Evolutionary conservation across 2,329 filamentous ascomycete genomes (phyloP).

Genomic region (Neopestalotiopsis sp.): DNA sequence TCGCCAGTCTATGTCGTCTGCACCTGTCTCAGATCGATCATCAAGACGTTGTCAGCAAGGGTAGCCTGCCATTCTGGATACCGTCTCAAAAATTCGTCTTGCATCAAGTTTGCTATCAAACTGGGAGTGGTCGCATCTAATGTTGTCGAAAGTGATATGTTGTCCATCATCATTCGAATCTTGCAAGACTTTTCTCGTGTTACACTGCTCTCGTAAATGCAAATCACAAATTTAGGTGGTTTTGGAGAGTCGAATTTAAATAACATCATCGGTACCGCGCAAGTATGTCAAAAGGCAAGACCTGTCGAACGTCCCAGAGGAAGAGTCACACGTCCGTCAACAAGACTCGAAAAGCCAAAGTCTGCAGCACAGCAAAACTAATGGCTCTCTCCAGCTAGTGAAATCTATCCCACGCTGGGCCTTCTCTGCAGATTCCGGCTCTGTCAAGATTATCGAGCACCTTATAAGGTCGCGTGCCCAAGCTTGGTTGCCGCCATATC

Average conservation of each 20-base stretch:
- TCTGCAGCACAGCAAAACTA: background rate
- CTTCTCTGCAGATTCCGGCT: background rate
- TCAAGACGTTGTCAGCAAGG: background rate
- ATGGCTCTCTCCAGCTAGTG: background rate
- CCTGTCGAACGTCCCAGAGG: background rate
- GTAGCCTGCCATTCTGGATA: background rate
- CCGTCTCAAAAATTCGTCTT: background rate
- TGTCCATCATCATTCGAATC: background rate
- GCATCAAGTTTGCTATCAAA: conserved; percentile 1
- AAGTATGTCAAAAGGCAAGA: background rate
- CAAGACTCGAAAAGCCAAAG: background rate
- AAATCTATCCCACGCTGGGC: too few species aligned
- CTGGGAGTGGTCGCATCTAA: background rate
- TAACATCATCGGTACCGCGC: background rate
- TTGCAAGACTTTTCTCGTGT: background rate
- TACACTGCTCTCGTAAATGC: background rate
- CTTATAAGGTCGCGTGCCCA: background rate
- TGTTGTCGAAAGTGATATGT: background rate
- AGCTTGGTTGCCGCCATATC: background rate
- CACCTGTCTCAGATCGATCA: background rate
- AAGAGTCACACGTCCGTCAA: background rate
- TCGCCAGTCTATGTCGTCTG: background rate
- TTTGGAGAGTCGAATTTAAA: background rate
- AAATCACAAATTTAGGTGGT: background rate
- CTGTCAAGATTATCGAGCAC: background rate